phyloP scores from a whole-genome alignment of 495 filamentous ascomycete species.

The Talaromyces stipitatus region DNA sequence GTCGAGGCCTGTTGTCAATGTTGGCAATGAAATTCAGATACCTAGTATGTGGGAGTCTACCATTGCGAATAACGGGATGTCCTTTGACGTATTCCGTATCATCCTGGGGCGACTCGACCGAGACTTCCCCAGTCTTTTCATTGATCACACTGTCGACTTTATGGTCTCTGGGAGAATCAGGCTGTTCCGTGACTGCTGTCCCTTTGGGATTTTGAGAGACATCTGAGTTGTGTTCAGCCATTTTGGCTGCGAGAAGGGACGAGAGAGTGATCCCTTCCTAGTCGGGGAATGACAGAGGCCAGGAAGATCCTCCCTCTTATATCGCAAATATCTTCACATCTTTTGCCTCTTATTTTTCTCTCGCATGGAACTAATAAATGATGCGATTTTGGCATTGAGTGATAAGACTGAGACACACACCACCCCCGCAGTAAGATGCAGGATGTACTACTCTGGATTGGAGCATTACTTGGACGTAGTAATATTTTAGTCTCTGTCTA shows the following conservation, averaged over 20 bases:
- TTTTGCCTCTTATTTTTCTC: not conserved
- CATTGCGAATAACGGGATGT: constrained; percentile 31
- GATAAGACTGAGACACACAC: not conserved
- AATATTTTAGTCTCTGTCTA: too few species aligned
- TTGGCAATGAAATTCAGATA: not conserved
- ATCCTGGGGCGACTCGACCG: not conserved
- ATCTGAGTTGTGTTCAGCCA: not conserved
- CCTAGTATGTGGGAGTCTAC: constrained; percentile 3
- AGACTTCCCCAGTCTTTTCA: not conserved
- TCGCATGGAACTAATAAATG: not conserved
- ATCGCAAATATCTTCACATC: not conserved
- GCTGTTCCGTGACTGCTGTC: not conserved
- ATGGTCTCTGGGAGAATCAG: not conserved
- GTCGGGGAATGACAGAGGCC: not conserved
- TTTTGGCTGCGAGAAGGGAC: not conserved
- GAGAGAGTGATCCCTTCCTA: not conserved
- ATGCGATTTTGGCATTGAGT: not conserved
- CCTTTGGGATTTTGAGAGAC: not conserved
- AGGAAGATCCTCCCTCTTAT: not conserved
- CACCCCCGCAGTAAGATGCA: too few species aligned
- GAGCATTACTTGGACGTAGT: too few species aligned
- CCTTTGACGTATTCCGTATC: constrained; percentile 17
- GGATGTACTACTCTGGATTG: too few species aligned
- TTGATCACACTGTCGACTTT: not conserved
- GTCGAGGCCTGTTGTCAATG: constrained; percentile 10